phyloP scores from a whole-genome alignment of 108 stramenopile genomes.

The Skeletonema grethae region DNA sequence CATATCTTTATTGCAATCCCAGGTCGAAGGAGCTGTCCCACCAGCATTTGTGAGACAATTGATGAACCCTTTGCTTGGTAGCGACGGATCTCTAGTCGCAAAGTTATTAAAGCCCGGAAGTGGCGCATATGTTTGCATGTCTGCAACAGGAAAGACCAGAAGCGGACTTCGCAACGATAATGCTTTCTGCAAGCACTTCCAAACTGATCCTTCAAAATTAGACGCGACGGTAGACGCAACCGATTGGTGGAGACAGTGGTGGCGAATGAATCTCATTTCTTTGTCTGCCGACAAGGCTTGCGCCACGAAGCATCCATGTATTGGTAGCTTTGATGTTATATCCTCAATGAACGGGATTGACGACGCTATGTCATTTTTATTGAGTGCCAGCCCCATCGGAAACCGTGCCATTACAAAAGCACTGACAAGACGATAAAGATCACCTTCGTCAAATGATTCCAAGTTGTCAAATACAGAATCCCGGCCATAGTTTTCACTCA shows the following conservation, averaged over 20 bases:
- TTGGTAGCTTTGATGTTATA: constrained; percentile 59
- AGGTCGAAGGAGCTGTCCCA: constrained; percentile 63
- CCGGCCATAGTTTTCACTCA: constrained; percentile 53
- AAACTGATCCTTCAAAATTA: constrained; percentile 38
- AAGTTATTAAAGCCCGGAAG: constrained; percentile 60
- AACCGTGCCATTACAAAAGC: constrained; percentile 84
- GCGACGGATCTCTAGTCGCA: constrained; percentile 57
- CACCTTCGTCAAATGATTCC: constrained; percentile 71
- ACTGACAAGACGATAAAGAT: constrained; percentile 80
- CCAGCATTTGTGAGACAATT: constrained; percentile 61
- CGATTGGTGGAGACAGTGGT: constrained; percentile 29
- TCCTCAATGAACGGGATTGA: constrained; percentile 47
- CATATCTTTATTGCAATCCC: constrained; percentile 45
- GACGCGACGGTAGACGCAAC: constrained; percentile 6
- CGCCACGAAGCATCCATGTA: constrained; percentile 79
- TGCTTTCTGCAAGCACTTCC: constrained; percentile 76
- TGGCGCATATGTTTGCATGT: constrained; percentile 69
- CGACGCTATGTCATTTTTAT: constrained; percentile 80
- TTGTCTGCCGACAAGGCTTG: constrained; percentile 64
- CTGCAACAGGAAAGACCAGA: constrained; percentile 79
- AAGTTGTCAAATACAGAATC: constrained; percentile 62
- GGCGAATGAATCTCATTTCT: constrained; percentile 79
- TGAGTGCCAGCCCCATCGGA: constrained; percentile 88
- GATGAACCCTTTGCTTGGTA: constrained; percentile 77
- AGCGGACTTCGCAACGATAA: constrained; percentile 63